A percentile compares a stretch with the other conserved stretches of the same genome.
phyloP scores from a whole-genome alignment of 2,329 filamentous ascomycete species.

The Onygena corvina region DNA sequence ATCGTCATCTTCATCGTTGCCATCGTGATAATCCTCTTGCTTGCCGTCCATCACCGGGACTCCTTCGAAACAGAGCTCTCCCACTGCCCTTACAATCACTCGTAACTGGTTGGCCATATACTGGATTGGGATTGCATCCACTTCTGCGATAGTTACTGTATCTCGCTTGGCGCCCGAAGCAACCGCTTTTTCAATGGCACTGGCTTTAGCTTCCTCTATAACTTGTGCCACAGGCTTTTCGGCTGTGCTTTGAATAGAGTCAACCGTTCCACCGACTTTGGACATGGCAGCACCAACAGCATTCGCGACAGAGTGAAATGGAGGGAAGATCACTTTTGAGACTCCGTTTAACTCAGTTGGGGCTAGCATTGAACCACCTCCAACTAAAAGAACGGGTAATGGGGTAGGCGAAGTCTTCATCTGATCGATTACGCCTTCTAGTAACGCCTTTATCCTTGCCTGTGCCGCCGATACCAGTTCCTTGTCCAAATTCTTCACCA shows the following conservation, averaged over 20 bases:
- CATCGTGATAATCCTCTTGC: slow-evolving; percentile 19
- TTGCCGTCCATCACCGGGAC: slow-evolving; percentile 15
- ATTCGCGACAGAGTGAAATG: slow-evolving; percentile 44
- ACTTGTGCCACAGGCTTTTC: slow-evolving; percentile 15
- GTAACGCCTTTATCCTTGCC: slow-evolving; percentile 32
- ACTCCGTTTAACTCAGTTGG: slow-evolving; percentile 38
- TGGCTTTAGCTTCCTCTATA: slow-evolving; percentile 16
- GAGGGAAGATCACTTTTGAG: slow-evolving; percentile 38
- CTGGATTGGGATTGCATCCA: slow-evolving; percentile 44
- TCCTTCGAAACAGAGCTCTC: slow-evolving; percentile 40
- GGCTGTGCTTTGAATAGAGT: slow-evolving; percentile 37
- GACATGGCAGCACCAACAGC: slow-evolving; percentile 48
- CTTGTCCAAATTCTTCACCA: slow-evolving; percentile 16
- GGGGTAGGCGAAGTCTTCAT: slow-evolving; percentile 45
- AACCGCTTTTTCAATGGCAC: slow-evolving; percentile 36
- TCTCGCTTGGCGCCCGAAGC: slow-evolving; percentile 36
- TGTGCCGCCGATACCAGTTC: slow-evolving; percentile 15
- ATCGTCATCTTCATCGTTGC: slow-evolving; percentile 13
- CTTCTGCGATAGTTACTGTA: slow-evolving; percentile 40
- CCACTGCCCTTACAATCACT: slow-evolving; percentile 46
- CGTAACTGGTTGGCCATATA: slow-evolving; percentile 42
- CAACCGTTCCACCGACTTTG: slow-evolving; percentile 41
- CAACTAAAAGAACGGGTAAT: slow-evolving; percentile 43
- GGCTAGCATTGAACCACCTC: slow-evolving; percentile 43
- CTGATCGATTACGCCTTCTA: slow-evolving; percentile 42